phyloP scores from a whole-genome alignment of 352 stramenopile genomes.

The Phytophthora macrochlamydospora region DNA sequence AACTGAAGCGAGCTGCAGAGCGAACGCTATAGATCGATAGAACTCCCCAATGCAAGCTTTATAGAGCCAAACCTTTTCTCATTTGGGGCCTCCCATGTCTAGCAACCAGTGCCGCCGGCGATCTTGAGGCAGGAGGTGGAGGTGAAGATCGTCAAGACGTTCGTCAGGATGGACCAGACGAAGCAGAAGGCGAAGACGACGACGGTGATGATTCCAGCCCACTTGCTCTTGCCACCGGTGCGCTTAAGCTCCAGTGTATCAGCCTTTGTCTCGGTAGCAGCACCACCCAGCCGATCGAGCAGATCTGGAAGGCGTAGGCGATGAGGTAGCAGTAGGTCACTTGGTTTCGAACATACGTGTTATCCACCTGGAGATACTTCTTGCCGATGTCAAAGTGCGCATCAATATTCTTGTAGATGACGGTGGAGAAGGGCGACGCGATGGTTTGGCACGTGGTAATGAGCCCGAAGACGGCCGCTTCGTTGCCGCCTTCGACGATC shows the following conservation, averaged over 20 bases:
- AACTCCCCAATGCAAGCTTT: conserved; percentile 17
- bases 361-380: conserved; percentile 30
- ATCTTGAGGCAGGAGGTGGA: conserved; percentile 45
- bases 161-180: conserved; percentile 54
- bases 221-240: conserved; percentile 36
- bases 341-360: conserved; percentile 36
- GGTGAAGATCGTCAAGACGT: conserved; percentile 52
- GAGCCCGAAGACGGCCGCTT: conserved; percentile 54
- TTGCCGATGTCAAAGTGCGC: conserved; percentile 46
- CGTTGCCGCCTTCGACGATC: conserved; percentile 48
- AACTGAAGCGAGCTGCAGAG: conserved; percentile 22
- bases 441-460: conserved; percentile 50
- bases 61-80: conserved; percentile 19
- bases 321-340: conserved; percentile 47
- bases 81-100: neutral
- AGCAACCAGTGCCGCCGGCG: conserved; percentile 44
- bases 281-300: conserved; percentile 39
- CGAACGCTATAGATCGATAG: conserved; percentile 14
- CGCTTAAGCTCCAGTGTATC: conserved; percentile 50
- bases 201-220: conserved; percentile 43
- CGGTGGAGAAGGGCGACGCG: conserved; percentile 42
- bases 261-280: conserved; percentile 44
- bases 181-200: conserved; percentile 46
- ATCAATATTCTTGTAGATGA: conserved; percentile 60
- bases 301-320: conserved; percentile 47